These are phyloP conservation scores for Aspergillus kassunensis DNA, from an alignment of 495 filamentous ascomycete genomes.

Conservation along the genomic window DNA sequence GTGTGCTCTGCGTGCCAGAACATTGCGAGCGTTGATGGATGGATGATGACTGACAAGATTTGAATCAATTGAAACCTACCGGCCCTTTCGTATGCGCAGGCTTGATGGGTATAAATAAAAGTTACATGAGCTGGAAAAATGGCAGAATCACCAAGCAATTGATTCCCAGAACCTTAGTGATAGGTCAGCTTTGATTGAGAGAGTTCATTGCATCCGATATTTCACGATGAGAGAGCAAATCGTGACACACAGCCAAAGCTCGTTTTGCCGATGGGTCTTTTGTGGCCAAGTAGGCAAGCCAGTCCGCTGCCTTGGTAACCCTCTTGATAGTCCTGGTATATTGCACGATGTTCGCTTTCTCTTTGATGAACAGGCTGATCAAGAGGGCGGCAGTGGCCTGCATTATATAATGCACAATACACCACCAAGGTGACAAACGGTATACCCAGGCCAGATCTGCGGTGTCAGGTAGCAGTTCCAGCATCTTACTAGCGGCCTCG, in stretches of 20 bases:
- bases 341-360: slow-evolving; percentile 36
- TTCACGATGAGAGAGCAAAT: slow-evolving; percentile 16
- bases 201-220: background rate
- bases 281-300: slow-evolving; percentile 41
- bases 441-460: slow-evolving; percentile 38
- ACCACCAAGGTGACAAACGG: slow-evolving; percentile 53
- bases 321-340: slow-evolving; percentile 31
- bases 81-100: background rate
- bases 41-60: slow-evolving; percentile 3
- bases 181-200: background rate
- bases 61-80: background rate
- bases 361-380: slow-evolving; percentile 45
- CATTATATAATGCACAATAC: slow-evolving; percentile 54
- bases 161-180: background rate
- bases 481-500: slow-evolving; percentile 42
- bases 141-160: background rate
- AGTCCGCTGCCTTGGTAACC: slow-evolving; percentile 39
- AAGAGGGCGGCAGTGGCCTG: slow-evolving; percentile 52
- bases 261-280: slow-evolving; percentile 41
- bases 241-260: slow-evolving; percentile 41
- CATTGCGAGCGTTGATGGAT: background rate
- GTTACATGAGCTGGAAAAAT: slow-evolving; percentile 3
- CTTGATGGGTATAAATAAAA: background rate
- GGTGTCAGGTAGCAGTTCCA: slow-evolving; percentile 43
- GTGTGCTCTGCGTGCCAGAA: background rate